Evolutionary conservation across 768 basidiomycete species (phyloP).

Genomic region (Gloeophyllum trabeum): DNA sequence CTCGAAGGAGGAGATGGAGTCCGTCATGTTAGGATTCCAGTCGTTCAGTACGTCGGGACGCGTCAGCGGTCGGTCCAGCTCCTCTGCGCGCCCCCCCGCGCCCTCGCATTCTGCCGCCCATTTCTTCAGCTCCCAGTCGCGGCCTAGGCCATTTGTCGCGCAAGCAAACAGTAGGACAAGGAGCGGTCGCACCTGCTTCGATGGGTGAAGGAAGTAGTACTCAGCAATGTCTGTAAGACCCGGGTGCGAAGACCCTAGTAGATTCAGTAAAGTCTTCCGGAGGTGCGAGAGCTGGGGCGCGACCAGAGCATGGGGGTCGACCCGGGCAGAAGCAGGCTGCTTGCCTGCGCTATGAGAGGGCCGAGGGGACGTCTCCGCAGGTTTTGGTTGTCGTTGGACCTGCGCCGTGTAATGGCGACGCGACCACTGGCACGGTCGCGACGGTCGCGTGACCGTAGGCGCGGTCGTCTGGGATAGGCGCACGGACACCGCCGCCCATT

Average conservation of each 20-base stretch:
- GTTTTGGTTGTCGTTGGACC: too few species aligned
- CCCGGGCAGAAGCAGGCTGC: conserved; percentile 12
- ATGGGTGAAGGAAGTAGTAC: conserved; percentile 84
- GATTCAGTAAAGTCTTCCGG: conserved; percentile 56
- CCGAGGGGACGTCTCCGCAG: too few species aligned
- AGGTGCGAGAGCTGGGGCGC: conserved; percentile 63
- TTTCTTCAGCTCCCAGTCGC: conserved; percentile 44
- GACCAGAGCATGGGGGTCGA: conserved; percentile 64
- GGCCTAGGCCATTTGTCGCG: conserved; percentile 86
- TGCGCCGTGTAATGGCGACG: not conserved
- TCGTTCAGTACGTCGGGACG: conserved; percentile 79
- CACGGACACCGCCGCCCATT: not conserved
- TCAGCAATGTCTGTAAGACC: conserved; percentile 79
- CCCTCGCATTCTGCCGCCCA: conserved; percentile 52
- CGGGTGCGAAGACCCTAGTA: conserved; percentile 86
- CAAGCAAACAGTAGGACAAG: conserved; percentile 83
- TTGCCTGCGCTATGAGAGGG: too few species aligned
- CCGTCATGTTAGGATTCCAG: conserved; percentile 82
- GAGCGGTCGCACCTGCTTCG: conserved; percentile 85
- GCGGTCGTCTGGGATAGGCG: not conserved
- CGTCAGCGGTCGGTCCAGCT: conserved; percentile 73
- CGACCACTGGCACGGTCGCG: not conserved
- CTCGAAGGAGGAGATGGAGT: conserved; percentile 62
- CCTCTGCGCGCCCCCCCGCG: conserved; percentile 37
- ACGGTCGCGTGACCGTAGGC: not conserved